These are phyloP conservation scores for Phlebiopsis flavidoalba DNA, from an alignment of 768 basidiomycete species.

Conservation along the genomic window DNA sequence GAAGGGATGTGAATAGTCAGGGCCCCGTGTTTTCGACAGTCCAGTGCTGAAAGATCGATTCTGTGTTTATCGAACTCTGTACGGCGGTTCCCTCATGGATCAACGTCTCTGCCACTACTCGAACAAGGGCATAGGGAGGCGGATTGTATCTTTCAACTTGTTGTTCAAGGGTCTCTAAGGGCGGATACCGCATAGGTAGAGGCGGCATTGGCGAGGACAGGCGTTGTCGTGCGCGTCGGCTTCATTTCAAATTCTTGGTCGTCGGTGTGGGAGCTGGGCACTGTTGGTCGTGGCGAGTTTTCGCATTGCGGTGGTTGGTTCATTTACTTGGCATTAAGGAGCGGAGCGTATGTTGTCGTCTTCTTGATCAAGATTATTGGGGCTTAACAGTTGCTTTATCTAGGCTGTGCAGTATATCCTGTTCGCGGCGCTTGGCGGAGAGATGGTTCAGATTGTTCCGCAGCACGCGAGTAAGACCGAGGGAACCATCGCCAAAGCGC, in stretches of 20 bases:
- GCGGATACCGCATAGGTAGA: slow-evolving; percentile 51
- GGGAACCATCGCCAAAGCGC: slow-evolving; percentile 65
- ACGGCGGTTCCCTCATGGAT: slow-evolving; percentile 34
- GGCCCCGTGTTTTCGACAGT: slow-evolving; percentile 40
- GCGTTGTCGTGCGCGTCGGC: slow-evolving; percentile 82
- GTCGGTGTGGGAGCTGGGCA: slow-evolving; percentile 48
- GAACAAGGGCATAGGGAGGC: slow-evolving; percentile 91
- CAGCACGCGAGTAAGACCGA: slow-evolving; percentile 9
- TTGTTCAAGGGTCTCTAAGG: slow-evolving; percentile 88
- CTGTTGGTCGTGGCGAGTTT: slow-evolving; percentile 83
- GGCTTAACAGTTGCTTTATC: neutral
- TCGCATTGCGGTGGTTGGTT: slow-evolving; percentile 83
- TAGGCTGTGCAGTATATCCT: slow-evolving; percentile 51
- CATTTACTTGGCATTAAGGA: slow-evolving; percentile 85
- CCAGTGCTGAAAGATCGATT: slow-evolving; percentile 62
- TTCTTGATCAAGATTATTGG: neutral
- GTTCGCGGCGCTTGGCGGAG: slow-evolving; percentile 41
- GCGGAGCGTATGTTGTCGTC: slow-evolving; percentile 55
- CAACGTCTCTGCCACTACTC: slow-evolving; percentile 35
- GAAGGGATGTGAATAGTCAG: slow-evolving; percentile 27
- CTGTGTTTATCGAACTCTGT: slow-evolving; percentile 82
- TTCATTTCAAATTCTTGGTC: slow-evolving; percentile 77
- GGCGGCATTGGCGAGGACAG: slow-evolving; percentile 56
- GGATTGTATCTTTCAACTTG: slow-evolving; percentile 95
- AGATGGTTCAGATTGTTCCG: slow-evolving; percentile 38